phyloP scores from a whole-genome alignment of 768 basidiomycete species.

The Trametes cingulata region DNA sequence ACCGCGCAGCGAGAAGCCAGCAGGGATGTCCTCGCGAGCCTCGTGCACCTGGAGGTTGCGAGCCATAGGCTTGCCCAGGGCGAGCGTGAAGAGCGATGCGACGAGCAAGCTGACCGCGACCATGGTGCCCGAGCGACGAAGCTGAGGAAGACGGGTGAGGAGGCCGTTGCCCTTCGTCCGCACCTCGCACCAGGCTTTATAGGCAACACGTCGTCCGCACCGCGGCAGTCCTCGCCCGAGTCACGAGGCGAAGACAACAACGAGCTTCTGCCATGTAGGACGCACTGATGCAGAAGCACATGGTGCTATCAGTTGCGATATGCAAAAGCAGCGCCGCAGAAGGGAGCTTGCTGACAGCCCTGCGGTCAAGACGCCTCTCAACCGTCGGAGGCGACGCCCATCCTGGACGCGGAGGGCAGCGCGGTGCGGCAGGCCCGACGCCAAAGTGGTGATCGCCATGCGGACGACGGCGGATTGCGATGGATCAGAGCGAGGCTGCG shows the following conservation, averaged over 20 bases:
- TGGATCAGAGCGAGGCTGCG: not conserved
- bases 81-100: slow-evolving; percentile 16
- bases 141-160: not conserved
- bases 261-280: not conserved
- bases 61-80: slow-evolving; percentile 21
- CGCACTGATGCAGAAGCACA: not conserved
- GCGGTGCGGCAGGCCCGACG: not conserved
- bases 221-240: not conserved
- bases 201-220: not conserved
- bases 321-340: not conserved
- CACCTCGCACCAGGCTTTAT: not conserved
- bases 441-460: not conserved
- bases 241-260: not conserved
- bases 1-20: slow-evolving; percentile 28
- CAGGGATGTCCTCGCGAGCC: slow-evolving; percentile 25
- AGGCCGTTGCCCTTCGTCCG: not conserved
- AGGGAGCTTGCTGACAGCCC: not conserved
- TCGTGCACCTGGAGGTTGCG: slow-evolving; percentile 30
- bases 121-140: slow-evolving; percentile 6
- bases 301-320: slow-evolving; percentile 4
- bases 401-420: not conserved
- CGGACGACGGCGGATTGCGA: not conserved
- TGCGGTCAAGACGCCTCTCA: slow-evolving; percentile 5
- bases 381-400: not conserved
- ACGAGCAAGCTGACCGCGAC: slow-evolving; percentile 7